Evolutionary conservation across 2,329 filamentous ascomycete genomes (phyloP).

Genomic region (Sporothrix brasiliensis): DNA sequence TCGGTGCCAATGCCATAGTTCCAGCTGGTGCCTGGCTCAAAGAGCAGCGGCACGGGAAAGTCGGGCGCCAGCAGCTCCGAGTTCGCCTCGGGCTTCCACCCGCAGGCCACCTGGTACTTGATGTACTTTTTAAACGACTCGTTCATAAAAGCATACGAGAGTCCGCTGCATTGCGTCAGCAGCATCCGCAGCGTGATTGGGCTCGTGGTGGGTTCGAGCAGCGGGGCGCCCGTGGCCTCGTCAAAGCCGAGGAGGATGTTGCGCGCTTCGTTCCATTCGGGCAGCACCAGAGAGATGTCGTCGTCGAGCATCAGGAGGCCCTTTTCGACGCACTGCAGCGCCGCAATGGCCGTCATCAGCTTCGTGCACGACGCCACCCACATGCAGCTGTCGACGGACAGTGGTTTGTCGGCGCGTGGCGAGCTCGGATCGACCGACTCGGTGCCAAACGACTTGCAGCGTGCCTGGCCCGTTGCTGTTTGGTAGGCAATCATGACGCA

Average conservation of each 20-base stretch:
- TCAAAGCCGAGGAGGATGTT: not conserved
- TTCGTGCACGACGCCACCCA: constrained; percentile 23
- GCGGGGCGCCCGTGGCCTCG: not conserved
- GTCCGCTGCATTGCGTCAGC: constrained; percentile 9
- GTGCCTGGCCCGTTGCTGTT: not conserved
- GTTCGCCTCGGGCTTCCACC: not conserved
- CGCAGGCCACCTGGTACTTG: not conserved
- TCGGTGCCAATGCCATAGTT: constrained; percentile 10
- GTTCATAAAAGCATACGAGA: constrained; percentile 10
- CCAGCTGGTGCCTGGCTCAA: not conserved
- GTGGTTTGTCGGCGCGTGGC: not conserved
- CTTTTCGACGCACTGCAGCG: constrained; percentile 11
- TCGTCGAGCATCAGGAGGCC: not conserved
- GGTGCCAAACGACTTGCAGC: constrained; percentile 15
- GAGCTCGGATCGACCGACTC: constrained; percentile 12
- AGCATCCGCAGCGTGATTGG: not conserved
- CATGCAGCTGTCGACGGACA: constrained; percentile 18
- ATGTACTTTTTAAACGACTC: not conserved
- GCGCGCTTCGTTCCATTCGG: not conserved
- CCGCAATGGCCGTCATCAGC: constrained; percentile 22
- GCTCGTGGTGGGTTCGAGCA: not conserved
- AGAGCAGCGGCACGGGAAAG: not conserved
- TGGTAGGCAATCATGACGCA: constrained; percentile 10
- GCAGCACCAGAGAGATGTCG: not conserved
- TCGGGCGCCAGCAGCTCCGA: constrained; percentile 11